Evolutionary conservation across 2,329 filamentous ascomycete species (phyloP), one percentile per base, ranked within the genome.

Genomic region (Penicillium capsulatum): DNA sequence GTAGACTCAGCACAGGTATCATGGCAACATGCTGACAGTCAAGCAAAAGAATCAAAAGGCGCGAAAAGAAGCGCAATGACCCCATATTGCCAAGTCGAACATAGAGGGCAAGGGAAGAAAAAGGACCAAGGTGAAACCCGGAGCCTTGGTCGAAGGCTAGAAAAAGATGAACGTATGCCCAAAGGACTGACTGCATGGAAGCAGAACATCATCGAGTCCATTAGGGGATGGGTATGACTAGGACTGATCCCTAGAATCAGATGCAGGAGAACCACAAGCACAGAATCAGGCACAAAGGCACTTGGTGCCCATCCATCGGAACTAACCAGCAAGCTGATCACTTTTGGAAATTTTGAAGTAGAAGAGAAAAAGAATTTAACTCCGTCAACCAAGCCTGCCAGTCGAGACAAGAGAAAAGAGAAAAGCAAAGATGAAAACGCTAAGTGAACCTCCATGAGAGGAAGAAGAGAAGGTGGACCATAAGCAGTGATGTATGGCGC

Each of bases 1-100:
- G 31, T 37, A 42, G 48, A 60, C 50, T 55, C 48, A 52, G 54
- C 53, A 57, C 50, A 59, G 58, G 53, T 61, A 60, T 61, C 59
- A 56, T 60, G 42, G 48, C 55, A 57, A 54, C 54, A 51, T 52
- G 47, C 47, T 47, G 53, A 47, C 48, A n/a, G n/a, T n/a, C n/a
- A n/a, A n/a, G n/a, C n/a, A n/a, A 49, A 31, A 32, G 34, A 31
- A 26, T 22, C 19, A 32, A 42, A 17, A 10, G 31, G 15, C 24
- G 24, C 24, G 35, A 26, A 33, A 20, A 41, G 34, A 30, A 15
- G 22, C 19, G 19, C 19, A 5, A 22, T 9, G 9, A 22, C 19
- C 19, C 19, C 9, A 22, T 22, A n/a, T n/a, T n/a, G 19, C 9
- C 19, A 22, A 22, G 9, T 22, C 19, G 9, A 22, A 22, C 16